Conservation (phyloP, 495 filamentous ascomycete species). For the Trichoderma reesei region DNA sequence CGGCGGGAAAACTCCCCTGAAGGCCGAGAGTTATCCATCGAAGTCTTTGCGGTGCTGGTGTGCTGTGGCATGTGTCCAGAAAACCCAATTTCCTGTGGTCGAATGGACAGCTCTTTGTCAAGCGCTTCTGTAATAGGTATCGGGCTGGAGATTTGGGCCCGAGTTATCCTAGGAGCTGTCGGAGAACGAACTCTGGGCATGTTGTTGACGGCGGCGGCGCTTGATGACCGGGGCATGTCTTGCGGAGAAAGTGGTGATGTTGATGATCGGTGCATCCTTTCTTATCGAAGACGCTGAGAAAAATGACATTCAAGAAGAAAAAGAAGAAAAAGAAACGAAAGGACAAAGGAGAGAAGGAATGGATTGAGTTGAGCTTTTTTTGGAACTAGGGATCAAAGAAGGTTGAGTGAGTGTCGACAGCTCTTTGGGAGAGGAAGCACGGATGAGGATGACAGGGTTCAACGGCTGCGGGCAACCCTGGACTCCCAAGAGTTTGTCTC, state of each 20-base stretch:
- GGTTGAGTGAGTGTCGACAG: background rate
- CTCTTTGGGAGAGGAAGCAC: background rate
- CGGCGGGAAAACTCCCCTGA: background rate
- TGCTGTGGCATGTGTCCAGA: background rate
- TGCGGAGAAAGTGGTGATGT: slow-evolving; percentile 10
- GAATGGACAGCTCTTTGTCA: slow-evolving; percentile 39
- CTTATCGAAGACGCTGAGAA: background rate
- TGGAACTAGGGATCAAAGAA: background rate
- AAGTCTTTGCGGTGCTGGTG: background rate
- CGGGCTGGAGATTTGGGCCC: slow-evolving; percentile 44
- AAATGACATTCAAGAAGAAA: background rate
- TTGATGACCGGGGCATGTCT: slow-evolving; percentile 13
- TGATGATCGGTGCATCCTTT: background rate
- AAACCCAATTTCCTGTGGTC: slow-evolving; percentile 10
- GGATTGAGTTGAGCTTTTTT: too few species aligned
- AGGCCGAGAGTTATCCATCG: background rate
- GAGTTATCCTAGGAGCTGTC: slow-evolving; percentile 18
- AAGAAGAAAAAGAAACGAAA: background rate
- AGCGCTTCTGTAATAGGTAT: slow-evolving; percentile 31
- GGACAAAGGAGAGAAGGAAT: background rate
- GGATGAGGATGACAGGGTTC: background rate
- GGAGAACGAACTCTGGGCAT: background rate
- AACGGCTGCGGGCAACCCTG: background rate
- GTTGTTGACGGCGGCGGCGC: background rate
- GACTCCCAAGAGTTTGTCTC: background rate